Base-by-base conservation (phyloP, 345 rosid genomes). In the Brassica cretica region DNA sequence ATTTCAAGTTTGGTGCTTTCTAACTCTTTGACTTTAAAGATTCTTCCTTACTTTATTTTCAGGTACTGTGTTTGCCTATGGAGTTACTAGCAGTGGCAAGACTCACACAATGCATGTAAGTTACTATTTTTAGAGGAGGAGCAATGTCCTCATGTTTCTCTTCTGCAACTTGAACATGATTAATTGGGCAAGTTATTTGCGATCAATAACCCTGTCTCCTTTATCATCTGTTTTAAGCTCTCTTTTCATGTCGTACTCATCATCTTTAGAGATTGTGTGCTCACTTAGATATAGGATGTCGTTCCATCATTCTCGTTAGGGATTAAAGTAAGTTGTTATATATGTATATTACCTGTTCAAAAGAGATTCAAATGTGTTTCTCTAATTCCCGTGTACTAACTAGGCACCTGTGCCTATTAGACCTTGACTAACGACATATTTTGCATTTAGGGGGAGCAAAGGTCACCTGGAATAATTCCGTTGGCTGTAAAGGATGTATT, bases 61-160 rank as follows among this genome's bases (percentile, higher is more conserved):
- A 94, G 98, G 97, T 56, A 92, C 97, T 21, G 94, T 94, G 46
- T 94, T 94, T 90, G 98, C 98, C 15, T 94, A 94, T 89, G 97
- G 98, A 74, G 98, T 92, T 78, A 92, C 98, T 64, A 93, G 98
- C 63, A 93, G 97, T 69, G 97, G 98, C 76, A 93, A 93, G 87
- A 93, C 97, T 80, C 98, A 91, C 74, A 93, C 98, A 58, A 93
- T 93, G 98, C 98, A 93, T 75, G 95, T 91, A 90, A 88, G 98
- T 87, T 66, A 51, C 59, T 71, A 30, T 69, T 60, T 53, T 53
- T 56, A 4, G 41, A 41, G 49, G 10, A 1, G 14, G 12, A 11
- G 51, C 12, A 3, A 11, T 12, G 12, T 11, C 51, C 4, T 12
- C 12, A 44, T 44, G 51, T 44, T 53, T 39, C 61, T 9, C 35